These are phyloP conservation scores for Fusarium bulbicola DNA, from an alignment of 2,329 filamentous ascomycete genomes.

Conservation along the genomic window DNA sequence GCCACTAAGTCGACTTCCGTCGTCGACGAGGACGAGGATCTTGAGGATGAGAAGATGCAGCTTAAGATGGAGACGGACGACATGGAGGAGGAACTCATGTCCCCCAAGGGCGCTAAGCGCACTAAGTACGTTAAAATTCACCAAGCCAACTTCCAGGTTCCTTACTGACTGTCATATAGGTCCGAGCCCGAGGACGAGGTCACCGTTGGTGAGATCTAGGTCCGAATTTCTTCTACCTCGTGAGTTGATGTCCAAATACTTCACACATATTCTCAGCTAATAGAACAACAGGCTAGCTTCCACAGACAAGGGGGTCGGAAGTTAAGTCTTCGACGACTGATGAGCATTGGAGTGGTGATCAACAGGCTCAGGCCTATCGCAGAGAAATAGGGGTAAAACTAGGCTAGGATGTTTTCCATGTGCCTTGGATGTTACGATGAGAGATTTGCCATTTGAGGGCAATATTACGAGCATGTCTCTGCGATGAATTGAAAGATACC, in stretches of 20 bases:
- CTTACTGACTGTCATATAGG: conserved; percentile 21
- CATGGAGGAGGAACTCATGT: conserved; percentile 2
- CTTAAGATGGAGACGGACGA: conserved; percentile 41
- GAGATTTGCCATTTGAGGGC: conserved; percentile 16
- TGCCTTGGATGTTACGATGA: conserved; percentile 14
- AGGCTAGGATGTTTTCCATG: conserved; percentile 21
- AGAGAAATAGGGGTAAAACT: conserved; percentile 9
- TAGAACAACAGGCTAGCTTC: background rate
- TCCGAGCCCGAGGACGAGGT: conserved; percentile 22
- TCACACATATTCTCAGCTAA: background rate
- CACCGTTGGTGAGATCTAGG: conserved; percentile 10
- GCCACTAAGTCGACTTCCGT: conserved; percentile 16
- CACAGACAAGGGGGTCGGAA: background rate
- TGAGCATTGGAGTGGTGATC: background rate
- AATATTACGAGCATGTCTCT: conserved; percentile 28
- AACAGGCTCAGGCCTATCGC: conserved; percentile 6
- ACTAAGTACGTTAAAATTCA: conserved; percentile 33
- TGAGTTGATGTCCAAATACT: background rate
- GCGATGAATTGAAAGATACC: conserved; percentile 18
- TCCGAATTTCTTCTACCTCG: background rate
- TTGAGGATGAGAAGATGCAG: conserved; percentile 37
- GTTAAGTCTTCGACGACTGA: background rate
- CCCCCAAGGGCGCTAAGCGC: conserved; percentile 37
- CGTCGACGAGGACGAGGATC: conserved; percentile 38
- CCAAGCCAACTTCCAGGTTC: too few relatives aligned